These are phyloP conservation scores for Macaranga tanarius DNA, from an alignment of 441 rosid species.

Conservation along the genomic window DNA sequence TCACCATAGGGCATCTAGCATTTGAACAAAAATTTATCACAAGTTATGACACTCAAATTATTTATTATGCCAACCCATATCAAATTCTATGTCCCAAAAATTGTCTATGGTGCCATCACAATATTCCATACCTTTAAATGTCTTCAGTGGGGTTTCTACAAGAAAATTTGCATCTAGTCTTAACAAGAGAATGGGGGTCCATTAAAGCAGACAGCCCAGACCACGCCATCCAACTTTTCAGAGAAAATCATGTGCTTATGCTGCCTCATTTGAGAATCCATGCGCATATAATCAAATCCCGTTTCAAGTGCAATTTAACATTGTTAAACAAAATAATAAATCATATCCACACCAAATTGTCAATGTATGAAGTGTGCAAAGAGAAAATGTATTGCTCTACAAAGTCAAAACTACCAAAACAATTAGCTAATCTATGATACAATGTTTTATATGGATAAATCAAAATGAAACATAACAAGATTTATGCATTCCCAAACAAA, in stretches of 20 bases:
- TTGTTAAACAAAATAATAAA: background rate
- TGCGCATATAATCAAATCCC: slow-evolving; percentile 2
- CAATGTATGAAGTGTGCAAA: background rate
- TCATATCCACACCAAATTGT: background rate
- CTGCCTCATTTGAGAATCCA: slow-evolving; percentile 7
- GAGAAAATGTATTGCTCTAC: background rate
- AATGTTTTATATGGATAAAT: background rate
- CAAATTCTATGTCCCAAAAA: background rate
- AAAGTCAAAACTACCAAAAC: background rate
- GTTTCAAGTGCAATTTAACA: slow-evolving; percentile 1
- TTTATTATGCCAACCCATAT: background rate
- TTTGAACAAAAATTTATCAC: background rate
- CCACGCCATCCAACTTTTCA: background rate
- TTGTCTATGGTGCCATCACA: background rate
- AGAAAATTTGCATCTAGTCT: background rate
- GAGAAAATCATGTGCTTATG: background rate
- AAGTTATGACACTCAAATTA: background rate
- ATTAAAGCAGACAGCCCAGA: slow-evolving; percentile 6
- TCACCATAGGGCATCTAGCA: background rate
- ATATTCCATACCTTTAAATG: background rate
- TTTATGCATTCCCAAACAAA: background rate
- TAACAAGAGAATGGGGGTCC: background rate
- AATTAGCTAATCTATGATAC: background rate
- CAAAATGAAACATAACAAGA: background rate
- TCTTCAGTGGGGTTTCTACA: background rate